A percentile compares a stretch with the other conserved stretches of the same genome.
phyloP scores from a whole-genome alignment of 306 rosid species.

The Quercus wislizeni region DNA sequence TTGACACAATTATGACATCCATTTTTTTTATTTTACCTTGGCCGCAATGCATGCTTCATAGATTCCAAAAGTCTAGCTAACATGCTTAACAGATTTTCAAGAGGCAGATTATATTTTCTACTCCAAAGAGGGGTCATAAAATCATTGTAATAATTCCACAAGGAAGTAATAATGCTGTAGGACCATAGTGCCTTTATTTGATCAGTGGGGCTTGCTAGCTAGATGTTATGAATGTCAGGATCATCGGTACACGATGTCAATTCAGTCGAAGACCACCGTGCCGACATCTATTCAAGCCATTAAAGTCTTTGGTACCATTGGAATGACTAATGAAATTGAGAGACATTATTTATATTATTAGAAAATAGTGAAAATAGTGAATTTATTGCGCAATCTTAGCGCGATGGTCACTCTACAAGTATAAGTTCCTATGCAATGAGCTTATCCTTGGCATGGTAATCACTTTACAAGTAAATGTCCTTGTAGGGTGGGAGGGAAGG shows the following conservation, averaged over 20 bases:
- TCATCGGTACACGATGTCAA: neutral
- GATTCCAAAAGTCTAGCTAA: no score
- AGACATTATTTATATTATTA: no score
- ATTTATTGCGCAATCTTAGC: no score
- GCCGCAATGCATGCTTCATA: no score
- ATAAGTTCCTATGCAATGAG: fast-evolving
- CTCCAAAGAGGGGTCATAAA: neutral
- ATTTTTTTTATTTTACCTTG: no score
- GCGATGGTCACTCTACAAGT: no score
- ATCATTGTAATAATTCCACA: neutral
- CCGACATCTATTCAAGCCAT: no score
- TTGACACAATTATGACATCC: no score
- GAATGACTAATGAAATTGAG: no score
- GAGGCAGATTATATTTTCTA: neutral
- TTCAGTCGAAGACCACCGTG: neutral
- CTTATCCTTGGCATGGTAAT: fast-evolving
- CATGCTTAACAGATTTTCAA: neutral
- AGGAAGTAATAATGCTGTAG: neutral
- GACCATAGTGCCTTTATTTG: neutral
- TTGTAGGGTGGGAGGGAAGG: fast-evolving
- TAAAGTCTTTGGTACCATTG: no score
- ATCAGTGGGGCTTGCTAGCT: neutral
- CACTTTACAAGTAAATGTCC: fast-evolving
- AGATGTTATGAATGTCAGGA: neutral
- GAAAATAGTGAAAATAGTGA: no score